Conservation (phyloP, 768 basidiomycete genomes). For the Tylopilus rubrobrunneus region DNA sequence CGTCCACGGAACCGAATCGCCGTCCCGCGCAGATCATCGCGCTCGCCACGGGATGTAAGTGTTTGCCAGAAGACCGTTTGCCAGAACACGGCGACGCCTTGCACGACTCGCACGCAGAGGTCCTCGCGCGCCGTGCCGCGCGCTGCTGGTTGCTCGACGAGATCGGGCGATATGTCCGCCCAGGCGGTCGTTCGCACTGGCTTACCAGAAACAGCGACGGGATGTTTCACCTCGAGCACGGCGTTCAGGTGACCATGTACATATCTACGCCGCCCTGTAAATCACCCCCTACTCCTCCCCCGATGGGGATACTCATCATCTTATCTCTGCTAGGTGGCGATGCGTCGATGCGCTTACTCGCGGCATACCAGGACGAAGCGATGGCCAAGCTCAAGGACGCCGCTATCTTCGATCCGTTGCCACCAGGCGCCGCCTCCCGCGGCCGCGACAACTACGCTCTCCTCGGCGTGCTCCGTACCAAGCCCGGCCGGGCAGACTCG, state of each 20-base stretch:
- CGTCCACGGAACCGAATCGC: constrained; percentile 22
- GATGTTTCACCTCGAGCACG: constrained; percentile 43
- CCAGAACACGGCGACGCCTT: constrained; percentile 71
- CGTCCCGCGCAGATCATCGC: constrained; percentile 53
- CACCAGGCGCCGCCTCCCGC: constrained; percentile 46
- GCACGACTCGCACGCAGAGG: constrained; percentile 91
- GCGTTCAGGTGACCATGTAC: constrained; percentile 62
- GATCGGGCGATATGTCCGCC: constrained; percentile 29
- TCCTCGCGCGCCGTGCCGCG: constrained; percentile 79
- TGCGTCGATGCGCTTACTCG: constrained; percentile 78
- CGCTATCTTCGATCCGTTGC: constrained; percentile 30
- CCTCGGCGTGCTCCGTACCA: constrained; percentile 80
- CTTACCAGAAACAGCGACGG: constrained; percentile 35
- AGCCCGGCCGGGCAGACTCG: constrained; percentile 90
- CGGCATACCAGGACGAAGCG: constrained; percentile 64
- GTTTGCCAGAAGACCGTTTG: constrained; percentile 60
- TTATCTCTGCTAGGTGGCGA: constrained; percentile 64
- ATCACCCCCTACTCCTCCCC: constrained; percentile 40
- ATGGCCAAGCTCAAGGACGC: constrained; percentile 70
- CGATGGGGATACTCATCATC: constrained; percentile 25
- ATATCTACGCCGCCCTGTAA: constrained; percentile 66
- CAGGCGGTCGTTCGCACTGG: constrained; percentile 45
- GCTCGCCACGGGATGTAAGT: constrained; percentile 82
- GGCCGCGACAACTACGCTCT: constrained; percentile 79
- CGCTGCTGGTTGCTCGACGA: constrained; percentile 80